Evolutionary conservation across 1,284 basidiomycete genomes (phyloP).

Genomic region (Marasmius sp.): DNA sequence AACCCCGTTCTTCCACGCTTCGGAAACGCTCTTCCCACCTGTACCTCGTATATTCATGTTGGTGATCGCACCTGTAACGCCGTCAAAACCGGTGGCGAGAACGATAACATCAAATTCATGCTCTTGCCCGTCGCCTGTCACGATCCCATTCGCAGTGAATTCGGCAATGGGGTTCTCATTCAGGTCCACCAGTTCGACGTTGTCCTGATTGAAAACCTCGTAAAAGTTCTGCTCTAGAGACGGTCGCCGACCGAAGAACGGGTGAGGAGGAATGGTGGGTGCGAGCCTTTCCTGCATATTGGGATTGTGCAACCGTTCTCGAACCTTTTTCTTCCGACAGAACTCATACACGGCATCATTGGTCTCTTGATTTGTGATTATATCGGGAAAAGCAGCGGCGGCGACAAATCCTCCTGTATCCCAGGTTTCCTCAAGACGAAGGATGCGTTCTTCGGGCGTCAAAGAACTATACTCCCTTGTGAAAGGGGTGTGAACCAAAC

Average conservation of each 20-base stretch:
- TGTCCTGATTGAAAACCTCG: not conserved
- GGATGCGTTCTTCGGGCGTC: not conserved
- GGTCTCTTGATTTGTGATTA: not conserved
- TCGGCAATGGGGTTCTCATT: not conserved
- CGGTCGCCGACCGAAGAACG: not conserved
- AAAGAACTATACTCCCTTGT: not conserved
- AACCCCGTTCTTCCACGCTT: not conserved
- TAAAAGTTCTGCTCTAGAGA: not conserved
- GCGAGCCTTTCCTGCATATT: not conserved
- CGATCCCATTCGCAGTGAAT: not conserved
- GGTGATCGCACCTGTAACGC: not conserved
- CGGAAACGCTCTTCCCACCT: not conserved
- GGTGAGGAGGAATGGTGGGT: not conserved
- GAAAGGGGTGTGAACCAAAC: not conserved
- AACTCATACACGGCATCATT: not conserved
- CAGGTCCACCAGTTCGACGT: not conserved
- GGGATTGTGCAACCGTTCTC: not conserved
- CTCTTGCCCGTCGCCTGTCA: not conserved
- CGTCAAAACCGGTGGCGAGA: not conserved
- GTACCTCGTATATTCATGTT: not conserved
- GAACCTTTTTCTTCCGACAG: not conserved
- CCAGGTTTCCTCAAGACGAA: not conserved
- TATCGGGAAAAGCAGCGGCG: not conserved
- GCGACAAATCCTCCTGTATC: not conserved
- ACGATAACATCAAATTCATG: not conserved